Conservation (phyloP, 2,329 filamentous ascomycete species). For the Scedosporium boydii region DNA sequence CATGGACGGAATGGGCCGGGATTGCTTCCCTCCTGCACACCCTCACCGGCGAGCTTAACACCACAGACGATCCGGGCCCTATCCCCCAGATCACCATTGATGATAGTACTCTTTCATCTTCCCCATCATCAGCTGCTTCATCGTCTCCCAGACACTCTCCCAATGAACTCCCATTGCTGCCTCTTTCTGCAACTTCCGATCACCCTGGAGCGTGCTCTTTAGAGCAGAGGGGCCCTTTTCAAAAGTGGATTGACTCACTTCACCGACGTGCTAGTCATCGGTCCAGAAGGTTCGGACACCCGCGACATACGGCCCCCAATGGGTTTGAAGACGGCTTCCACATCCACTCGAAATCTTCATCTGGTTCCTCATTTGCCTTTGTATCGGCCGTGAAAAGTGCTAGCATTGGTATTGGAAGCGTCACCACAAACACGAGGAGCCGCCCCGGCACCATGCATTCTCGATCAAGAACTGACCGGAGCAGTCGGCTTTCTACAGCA, state of each 20-base stretch:
- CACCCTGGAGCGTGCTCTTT: neutral
- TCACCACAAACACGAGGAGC: slow-evolving; percentile 55
- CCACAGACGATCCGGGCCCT: slow-evolving; percentile 8
- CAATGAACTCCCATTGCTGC: neutral
- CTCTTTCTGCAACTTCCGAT: neutral
- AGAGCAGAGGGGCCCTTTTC: slow-evolving; percentile 41
- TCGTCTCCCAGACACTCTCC: slow-evolving; percentile 6
- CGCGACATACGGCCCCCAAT: slow-evolving; percentile 12
- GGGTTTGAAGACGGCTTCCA: slow-evolving; percentile 9
- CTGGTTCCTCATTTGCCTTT: slow-evolving; percentile 68
- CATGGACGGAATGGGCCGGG: neutral
- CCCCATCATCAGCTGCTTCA: slow-evolving; percentile 8
- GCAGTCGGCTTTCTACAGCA: slow-evolving; percentile 51
- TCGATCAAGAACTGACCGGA: slow-evolving; percentile 50
- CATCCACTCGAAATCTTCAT: slow-evolving; percentile 51
- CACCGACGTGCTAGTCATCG: slow-evolving; percentile 25
- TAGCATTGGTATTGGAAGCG: slow-evolving; percentile 65
- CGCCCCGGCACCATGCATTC: slow-evolving; percentile 42
- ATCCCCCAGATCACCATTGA: slow-evolving; percentile 18
- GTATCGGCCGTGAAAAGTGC: slow-evolving; percentile 75
- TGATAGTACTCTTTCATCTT: slow-evolving; percentile 9
- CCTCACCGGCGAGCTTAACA: neutral
- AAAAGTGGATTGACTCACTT: slow-evolving; percentile 60
- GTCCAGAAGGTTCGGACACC: slow-evolving; percentile 14
- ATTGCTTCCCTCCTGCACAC: neutral